Percentiles rank a stretch among this genome's conserved stretches.
phyloP scores from a whole-genome alignment of 2,329 filamentous ascomycete species.

The Corniculantispora saksenae region DNA sequence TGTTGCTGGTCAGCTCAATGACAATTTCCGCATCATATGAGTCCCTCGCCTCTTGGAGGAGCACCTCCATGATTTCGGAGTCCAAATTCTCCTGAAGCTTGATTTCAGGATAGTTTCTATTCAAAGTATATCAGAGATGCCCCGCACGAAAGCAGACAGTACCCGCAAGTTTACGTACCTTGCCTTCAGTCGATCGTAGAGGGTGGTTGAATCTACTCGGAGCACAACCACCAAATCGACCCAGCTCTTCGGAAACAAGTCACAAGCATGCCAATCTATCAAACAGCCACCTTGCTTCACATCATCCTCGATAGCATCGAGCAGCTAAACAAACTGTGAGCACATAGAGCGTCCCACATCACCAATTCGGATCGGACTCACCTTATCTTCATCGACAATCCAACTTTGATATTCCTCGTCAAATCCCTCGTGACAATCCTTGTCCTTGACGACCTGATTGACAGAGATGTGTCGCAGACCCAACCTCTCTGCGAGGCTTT shows the following conservation, averaged over 20 bases:
- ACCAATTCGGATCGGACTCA: slow-evolving; percentile 39
- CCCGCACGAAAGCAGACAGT: background rate
- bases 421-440: slow-evolving; percentile 82
- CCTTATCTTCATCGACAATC: slow-evolving; percentile 97
- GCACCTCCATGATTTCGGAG: slow-evolving; percentile 94
- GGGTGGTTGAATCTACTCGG: slow-evolving; percentile 73
- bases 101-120: slow-evolving; percentile 74
- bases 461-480: slow-evolving; percentile 82
- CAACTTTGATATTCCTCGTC: slow-evolving; percentile 84
- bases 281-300: slow-evolving; percentile 78
- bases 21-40: slow-evolving; percentile 85
- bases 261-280: slow-evolving; percentile 98
- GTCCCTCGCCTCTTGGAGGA: slow-evolving; percentile 86
- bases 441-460: slow-evolving; percentile 89
- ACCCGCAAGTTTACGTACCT: slow-evolving; percentile 51
- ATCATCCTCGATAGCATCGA: slow-evolving; percentile 87
- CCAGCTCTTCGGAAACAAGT: slow-evolving; percentile 90
- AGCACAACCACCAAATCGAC: slow-evolving; percentile 94
- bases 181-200: slow-evolving; percentile 80
- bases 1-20: slow-evolving; percentile 83
- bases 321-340: slow-evolving; percentile 52
- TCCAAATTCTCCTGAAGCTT: slow-evolving; percentile 97
- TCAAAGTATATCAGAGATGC: background rate
- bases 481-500: slow-evolving; percentile 73
- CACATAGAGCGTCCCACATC: background rate